Percentiles rank a stretch among this genome's conserved stretches.
Evolutionary conservation across 139 green algal genomes (phyloP).

Genomic region (Chlamydomonas incerta): DNA sequence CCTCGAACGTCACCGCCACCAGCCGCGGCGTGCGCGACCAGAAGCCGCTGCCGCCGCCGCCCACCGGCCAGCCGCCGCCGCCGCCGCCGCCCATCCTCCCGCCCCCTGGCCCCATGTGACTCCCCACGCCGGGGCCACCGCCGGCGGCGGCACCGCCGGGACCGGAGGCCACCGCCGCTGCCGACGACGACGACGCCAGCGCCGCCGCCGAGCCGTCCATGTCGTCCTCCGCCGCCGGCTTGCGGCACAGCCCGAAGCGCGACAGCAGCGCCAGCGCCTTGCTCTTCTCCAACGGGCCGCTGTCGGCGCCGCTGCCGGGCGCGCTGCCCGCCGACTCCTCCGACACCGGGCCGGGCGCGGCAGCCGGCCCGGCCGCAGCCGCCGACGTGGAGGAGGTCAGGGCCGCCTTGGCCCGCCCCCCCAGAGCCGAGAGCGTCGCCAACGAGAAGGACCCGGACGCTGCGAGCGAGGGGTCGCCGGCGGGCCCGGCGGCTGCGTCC

Average conservation of each 20-base stretch:
- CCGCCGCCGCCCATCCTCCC: not conserved
- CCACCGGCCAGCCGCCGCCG: not conserved
- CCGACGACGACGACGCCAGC: not conserved
- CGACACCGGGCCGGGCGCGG: not conserved
- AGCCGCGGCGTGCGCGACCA: not conserved
- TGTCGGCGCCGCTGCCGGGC: not conserved
- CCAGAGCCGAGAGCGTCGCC: not conserved
- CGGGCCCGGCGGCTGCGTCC: too few species aligned
- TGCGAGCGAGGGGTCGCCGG: not conserved
- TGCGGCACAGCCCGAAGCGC: conserved; percentile 59
- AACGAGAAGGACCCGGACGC: not conserved
- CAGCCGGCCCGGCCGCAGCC: conserved; percentile 25
- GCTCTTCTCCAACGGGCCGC: conserved; percentile 18
- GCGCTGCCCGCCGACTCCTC: not conserved
- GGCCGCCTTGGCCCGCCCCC: conserved; percentile 2
- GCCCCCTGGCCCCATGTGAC: too few species aligned
- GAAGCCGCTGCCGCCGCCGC: not conserved
- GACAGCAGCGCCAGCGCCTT: conserved; percentile 51
- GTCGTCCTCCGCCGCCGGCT: conserved; percentile 19
- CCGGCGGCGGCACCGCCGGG: too few species aligned
- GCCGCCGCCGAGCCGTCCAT: not conserved
- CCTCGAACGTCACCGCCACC: conserved; percentile 64
- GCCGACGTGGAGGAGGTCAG: conserved; percentile 18
- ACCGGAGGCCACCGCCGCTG: too few species aligned
- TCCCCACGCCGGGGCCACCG: too few species aligned